Conservation (phyloP, 1,139 yeast species). For the Wickerhamomyces sp. region DNA sequence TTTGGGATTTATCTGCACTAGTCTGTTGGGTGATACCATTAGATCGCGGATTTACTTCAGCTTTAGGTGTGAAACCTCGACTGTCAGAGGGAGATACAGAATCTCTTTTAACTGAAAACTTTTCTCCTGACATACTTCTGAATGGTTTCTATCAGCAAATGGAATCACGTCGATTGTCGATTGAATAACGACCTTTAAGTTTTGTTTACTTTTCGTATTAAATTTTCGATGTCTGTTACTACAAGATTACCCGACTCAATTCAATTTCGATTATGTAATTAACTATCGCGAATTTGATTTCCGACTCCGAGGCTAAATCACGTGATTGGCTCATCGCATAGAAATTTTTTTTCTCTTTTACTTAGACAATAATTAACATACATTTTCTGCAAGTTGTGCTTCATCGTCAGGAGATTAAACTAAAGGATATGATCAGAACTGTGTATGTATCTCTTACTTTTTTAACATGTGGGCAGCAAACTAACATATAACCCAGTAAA, state of each 20-base stretch:
- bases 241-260: constrained; percentile 3
- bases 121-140: constrained; percentile 1
- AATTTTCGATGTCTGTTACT: neutral
- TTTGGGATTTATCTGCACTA: constrained; percentile 9
- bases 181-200: too few relatives aligned
- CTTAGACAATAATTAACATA: neutral
- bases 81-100: constrained; percentile 7
- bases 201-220: neutral
- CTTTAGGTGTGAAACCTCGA: constrained; percentile 8
- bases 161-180: too few relatives aligned
- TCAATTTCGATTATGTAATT: neutral
- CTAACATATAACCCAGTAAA: constrained; percentile 32
- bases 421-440: constrained; percentile 54
- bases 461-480: neutral
- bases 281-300: neutral
- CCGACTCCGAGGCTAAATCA: neutral
- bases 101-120: neutral
- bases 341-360: constrained; percentile 1
- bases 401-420: neutral
- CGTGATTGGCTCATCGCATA: constrained; percentile 9
- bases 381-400: neutral
- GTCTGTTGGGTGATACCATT: constrained; percentile 5
- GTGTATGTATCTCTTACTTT: constrained; percentile 25
- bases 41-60: constrained; percentile 2
- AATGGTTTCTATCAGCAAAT: too few relatives aligned